Percentiles rank a stretch among this genome's conserved stretches.
Conservation (phyloP, 352 stramenopile species). For the Phytophthora idaei region DNA sequence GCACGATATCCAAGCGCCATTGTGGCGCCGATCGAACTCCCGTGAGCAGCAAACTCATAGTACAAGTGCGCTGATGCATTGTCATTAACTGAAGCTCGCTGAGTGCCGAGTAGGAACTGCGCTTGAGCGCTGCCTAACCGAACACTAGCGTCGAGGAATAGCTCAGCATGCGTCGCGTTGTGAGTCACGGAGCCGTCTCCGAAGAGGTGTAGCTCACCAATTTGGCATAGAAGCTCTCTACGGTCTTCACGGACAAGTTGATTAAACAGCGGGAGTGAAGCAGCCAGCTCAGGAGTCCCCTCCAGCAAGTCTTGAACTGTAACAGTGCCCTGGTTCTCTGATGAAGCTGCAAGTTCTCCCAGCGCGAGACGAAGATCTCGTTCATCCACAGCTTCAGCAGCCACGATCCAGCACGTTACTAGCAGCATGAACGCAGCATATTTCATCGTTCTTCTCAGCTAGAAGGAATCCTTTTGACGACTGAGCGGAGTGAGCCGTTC, state of each 20-base stretch:
- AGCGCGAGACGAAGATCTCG: slow-evolving; percentile 22
- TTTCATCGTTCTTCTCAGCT: slow-evolving; percentile 20
- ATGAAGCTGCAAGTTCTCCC: slow-evolving; percentile 18
- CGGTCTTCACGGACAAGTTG: slow-evolving; percentile 24
- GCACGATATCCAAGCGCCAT: slow-evolving; percentile 81
- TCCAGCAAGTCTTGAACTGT: slow-evolving; percentile 26
- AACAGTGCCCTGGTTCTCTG: background rate
- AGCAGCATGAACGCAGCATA: slow-evolving; percentile 17
- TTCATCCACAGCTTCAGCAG: slow-evolving; percentile 12
- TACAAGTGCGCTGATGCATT: slow-evolving; percentile 40
- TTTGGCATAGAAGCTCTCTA: slow-evolving; percentile 37
- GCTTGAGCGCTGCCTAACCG: slow-evolving; percentile 30
- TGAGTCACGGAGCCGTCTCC: slow-evolving; percentile 9
- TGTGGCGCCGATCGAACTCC: slow-evolving; percentile 42
- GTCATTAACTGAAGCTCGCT: slow-evolving; percentile 26
- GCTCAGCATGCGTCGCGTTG: slow-evolving; percentile 28
- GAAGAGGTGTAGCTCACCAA: slow-evolving; percentile 50
- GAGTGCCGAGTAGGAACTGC: slow-evolving; percentile 55
- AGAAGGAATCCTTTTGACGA: slow-evolving; percentile 20
- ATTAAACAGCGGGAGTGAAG: slow-evolving; percentile 30
- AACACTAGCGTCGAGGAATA: slow-evolving; percentile 55
- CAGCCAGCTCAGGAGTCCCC: slow-evolving; percentile 18
- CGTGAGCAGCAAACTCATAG: slow-evolving; percentile 64
- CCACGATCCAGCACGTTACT: slow-evolving; percentile 11
- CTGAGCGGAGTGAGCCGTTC: slow-evolving; percentile 10